Conservation (phyloP, 805 yeast genomes). For the Scheffersomyces coipomensis region DNA sequence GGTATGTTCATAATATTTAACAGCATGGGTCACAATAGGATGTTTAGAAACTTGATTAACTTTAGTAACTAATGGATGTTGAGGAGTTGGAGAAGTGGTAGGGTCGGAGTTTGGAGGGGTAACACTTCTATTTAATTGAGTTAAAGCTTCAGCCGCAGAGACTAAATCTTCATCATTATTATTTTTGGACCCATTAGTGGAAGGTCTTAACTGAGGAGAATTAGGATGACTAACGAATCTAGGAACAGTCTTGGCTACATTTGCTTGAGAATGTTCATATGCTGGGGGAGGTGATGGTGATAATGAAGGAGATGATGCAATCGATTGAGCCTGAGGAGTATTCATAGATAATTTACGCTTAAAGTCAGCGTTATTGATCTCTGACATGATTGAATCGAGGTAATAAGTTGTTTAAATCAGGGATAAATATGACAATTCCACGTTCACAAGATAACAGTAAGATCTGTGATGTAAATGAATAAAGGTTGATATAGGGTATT, state of each 20-base stretch:
- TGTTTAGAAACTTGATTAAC: slow-evolving; percentile 38
- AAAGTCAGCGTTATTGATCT: neutral
- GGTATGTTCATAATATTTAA: slow-evolving; percentile 45
- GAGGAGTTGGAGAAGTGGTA: slow-evolving; percentile 5
- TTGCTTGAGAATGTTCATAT: neutral
- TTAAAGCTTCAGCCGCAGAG: slow-evolving; percentile 41
- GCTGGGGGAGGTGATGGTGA: slow-evolving; percentile 9
- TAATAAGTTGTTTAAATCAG: no score
- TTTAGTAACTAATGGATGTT: slow-evolving; percentile 38
- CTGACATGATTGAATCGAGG: no score
- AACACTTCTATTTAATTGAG: slow-evolving; percentile 28
- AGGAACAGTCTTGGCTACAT: neutral
- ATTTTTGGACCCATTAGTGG: neutral
- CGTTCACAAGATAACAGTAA: no score
- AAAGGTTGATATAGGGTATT: no score
- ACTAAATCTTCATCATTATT: slow-evolving; percentile 21
- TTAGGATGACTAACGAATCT: neutral
- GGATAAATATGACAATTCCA: no score
- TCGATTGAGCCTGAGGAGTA: slow-evolving; percentile 3
- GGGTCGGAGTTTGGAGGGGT: slow-evolving; percentile 18
- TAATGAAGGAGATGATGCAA: slow-evolving; percentile 3
- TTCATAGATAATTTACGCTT: slow-evolving; percentile 8
- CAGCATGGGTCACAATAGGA: slow-evolving; percentile 48
- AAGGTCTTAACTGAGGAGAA: neutral
- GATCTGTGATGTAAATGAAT: no score